Conservation (phyloP, 2,329 filamentous ascomycete genomes). For the Acrocalymma vagum region DNA sequence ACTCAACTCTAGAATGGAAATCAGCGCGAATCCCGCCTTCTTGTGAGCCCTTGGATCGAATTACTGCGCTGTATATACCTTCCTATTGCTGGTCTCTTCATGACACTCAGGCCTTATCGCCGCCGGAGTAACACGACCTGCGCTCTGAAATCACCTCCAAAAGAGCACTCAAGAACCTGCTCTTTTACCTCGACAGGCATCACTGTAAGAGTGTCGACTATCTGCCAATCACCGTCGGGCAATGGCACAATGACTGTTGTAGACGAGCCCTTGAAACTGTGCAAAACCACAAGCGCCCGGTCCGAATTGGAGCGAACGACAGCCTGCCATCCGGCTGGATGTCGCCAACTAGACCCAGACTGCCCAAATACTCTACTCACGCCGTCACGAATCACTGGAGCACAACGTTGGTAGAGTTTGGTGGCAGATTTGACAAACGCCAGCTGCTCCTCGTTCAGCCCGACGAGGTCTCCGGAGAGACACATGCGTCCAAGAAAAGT, state of each 20-base stretch:
- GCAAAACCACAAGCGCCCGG: neutral
- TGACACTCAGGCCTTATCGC: conserved; percentile 1
- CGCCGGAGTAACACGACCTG: conserved; percentile 1
- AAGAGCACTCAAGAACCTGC: neutral
- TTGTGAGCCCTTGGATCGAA: too few species aligned
- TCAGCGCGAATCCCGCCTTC: too few species aligned
- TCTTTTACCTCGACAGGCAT: neutral
- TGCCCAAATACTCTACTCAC: neutral
- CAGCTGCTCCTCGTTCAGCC: neutral
- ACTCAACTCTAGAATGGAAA: too few species aligned
- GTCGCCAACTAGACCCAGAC: conserved; percentile 1
- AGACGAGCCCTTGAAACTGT: neutral
- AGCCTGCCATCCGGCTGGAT: conserved; percentile 1
- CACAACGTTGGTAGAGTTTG: neutral
- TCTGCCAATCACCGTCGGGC: neutral
- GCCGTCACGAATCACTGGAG: neutral
- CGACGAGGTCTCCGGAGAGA: neutral
- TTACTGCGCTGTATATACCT: too few species aligned
- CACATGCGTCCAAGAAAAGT: conserved; percentile 3
- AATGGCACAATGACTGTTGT: neutral
- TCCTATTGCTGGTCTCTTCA: too few species aligned
- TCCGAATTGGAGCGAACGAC: neutral
- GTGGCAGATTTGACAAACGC: conserved; percentile 1
- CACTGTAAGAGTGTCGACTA: neutral
- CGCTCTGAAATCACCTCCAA: neutral